Conservation (phyloP, 2,329 filamentous ascomycete genomes). For the Chlorencoelia australis region DNA sequence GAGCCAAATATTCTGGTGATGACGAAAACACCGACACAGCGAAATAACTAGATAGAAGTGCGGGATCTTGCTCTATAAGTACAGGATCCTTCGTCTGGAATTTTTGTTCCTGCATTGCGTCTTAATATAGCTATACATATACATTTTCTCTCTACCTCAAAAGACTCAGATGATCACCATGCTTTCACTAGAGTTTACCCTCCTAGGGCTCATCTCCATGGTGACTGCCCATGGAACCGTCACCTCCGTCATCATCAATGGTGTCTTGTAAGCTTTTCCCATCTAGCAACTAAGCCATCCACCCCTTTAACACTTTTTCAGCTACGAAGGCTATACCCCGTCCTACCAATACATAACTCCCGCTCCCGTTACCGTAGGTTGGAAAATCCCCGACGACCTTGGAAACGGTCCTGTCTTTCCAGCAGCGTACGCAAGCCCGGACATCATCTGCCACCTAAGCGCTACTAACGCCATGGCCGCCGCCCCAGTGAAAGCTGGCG, state of each 20-base stretch:
- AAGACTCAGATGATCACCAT: constrained; percentile 1
- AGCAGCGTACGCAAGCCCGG: constrained; percentile 33
- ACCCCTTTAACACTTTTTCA: not conserved
- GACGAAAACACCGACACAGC: not conserved
- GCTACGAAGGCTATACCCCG: constrained; percentile 29
- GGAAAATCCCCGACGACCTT: constrained; percentile 36
- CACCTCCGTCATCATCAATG: constrained; percentile 21
- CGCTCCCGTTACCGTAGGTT: constrained; percentile 40
- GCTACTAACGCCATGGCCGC: constrained; percentile 40
- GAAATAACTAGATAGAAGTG: not conserved
- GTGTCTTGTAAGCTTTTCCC: constrained; percentile 19
- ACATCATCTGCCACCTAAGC: constrained; percentile 53
- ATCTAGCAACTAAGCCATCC: too few species aligned
- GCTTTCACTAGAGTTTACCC: constrained; percentile 14
- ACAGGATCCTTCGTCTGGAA: not conserved
- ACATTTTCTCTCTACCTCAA: not conserved
- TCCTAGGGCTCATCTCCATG: constrained; percentile 14
- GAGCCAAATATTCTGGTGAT: too few species aligned
- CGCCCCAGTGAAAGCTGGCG: constrained; percentile 51
- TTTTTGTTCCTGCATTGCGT: not conserved
- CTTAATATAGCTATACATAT: not conserved
- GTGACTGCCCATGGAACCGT: constrained; percentile 22
- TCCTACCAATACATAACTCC: constrained; percentile 24
- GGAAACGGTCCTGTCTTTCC: constrained; percentile 45
- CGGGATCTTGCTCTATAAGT: not conserved